A percentile compares a stretch with the other conserved stretches of the same genome.
Evolutionary conservation across 345 rosid genomes (phyloP).

Genomic region (Camelina hispida): DNA sequence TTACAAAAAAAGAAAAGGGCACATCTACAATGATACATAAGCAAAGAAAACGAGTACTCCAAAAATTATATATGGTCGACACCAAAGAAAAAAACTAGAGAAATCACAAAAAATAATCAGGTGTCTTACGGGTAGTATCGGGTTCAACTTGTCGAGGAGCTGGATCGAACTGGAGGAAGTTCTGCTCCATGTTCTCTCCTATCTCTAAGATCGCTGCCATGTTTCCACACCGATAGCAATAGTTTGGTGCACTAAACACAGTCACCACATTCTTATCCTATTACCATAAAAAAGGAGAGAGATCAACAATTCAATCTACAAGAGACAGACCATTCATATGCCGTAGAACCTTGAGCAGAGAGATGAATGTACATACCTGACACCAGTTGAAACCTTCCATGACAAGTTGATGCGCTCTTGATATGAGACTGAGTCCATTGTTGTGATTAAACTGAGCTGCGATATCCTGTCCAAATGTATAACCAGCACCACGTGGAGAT

Average conservation of each 20-base stretch:
- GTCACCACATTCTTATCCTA: conserved; percentile 85
- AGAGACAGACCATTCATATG: neutral
- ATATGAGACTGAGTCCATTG: conserved; percentile 74
- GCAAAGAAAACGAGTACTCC: conserved; percentile 18
- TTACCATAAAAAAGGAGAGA: neutral
- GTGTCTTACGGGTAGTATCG: conserved; percentile 80
- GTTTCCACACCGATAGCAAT: conserved; percentile 82
- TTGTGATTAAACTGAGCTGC: conserved; percentile 77
- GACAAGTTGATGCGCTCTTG: conserved; percentile 90
- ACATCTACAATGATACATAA: conserved; percentile 43
- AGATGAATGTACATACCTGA: conserved; percentile 56
- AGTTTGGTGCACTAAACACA: conserved; percentile 85
- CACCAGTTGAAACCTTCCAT: conserved; percentile 94
- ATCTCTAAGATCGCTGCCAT: conserved; percentile 91
- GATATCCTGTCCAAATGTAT: conserved; percentile 64
- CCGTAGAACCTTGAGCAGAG: neutral
- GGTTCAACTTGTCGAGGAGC: conserved; percentile 90
- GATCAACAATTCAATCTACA: neutral
- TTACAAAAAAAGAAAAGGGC: conserved; percentile 15
- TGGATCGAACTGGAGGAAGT: conserved; percentile 86
- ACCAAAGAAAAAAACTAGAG: conserved; percentile 8
- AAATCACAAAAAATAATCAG: conserved; percentile 78
- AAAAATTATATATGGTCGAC: conserved; percentile 22
- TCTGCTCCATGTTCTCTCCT: conserved; percentile 83
- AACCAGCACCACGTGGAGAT: conserved; percentile 53